Percentiles rank a stretch among this genome's conserved stretches.
phyloP scores from a whole-genome alignment of 192 early-diverging fungal genomes.

The Backusella australiensis region DNA sequence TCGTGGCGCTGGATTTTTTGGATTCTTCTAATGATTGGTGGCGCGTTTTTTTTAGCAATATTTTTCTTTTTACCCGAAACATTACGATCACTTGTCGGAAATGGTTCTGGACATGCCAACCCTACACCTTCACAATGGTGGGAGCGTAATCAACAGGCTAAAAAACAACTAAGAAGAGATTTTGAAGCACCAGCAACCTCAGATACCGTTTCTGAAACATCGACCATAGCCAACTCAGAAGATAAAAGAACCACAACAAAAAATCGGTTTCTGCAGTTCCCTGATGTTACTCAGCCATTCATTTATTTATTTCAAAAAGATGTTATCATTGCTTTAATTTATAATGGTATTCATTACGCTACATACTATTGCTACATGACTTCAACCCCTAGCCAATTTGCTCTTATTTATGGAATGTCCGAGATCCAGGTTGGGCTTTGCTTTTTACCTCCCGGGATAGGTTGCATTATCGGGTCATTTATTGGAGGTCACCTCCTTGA shows the following conservation, averaged over 20 bases:
- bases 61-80: slow-evolving; percentile 47
- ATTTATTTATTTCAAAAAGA: slow-evolving; percentile 27
- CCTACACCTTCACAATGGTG: slow-evolving; percentile 29
- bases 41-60: slow-evolving; percentile 20
- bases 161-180: background rate
- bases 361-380: slow-evolving; percentile 41
- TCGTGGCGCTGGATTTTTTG: slow-evolving; percentile 43
- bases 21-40: slow-evolving; percentile 32
- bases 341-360: slow-evolving; percentile 33
- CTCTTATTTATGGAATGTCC: slow-evolving; percentile 28
- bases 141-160: background rate
- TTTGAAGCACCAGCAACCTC: background rate
- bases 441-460: slow-evolving; percentile 43
- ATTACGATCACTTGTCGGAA: slow-evolving; percentile 38
- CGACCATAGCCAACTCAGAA: background rate
- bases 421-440: slow-evolving; percentile 40
- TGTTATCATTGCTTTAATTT: slow-evolving; percentile 28
- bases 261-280: slow-evolving; percentile 30
- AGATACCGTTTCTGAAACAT: background rate
- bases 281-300: slow-evolving; percentile 32
- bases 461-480: slow-evolving; percentile 38
- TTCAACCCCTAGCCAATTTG: slow-evolving; percentile 36
- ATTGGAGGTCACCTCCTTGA: slow-evolving; percentile 26
- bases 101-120: slow-evolving; percentile 36
- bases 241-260: slow-evolving; percentile 18